Percentiles rank a stretch among this genome's conserved stretches.
Evolutionary conservation across 768 basidiomycete species (phyloP).

Genomic region (Phanerochaete carnosa): DNA sequence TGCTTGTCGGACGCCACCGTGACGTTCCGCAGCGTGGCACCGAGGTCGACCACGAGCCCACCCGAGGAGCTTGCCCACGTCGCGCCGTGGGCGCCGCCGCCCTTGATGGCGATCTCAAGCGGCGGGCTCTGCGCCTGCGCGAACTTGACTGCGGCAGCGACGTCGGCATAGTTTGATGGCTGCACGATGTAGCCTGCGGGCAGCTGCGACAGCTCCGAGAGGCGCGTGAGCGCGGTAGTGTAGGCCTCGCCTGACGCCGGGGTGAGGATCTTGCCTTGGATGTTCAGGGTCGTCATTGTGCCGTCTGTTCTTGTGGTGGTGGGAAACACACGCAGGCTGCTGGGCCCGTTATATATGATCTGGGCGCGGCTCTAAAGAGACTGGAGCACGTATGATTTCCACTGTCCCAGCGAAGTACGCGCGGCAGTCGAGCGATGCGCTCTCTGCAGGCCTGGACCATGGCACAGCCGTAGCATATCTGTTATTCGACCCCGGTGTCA

Average conservation of each 20-base stretch:
- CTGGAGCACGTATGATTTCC: neutral
- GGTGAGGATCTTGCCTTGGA: conserved; percentile 15
- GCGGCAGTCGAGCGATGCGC: neutral
- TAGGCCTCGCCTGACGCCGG: conserved; percentile 15
- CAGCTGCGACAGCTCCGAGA: conserved; percentile 16
- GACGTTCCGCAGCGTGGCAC: conserved; percentile 32
- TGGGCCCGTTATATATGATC: neutral
- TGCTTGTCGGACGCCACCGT: conserved; percentile 35
- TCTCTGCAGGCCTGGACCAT: neutral
- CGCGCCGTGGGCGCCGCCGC: conserved; percentile 45
- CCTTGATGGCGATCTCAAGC: conserved; percentile 36
- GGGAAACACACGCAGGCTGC: neutral
- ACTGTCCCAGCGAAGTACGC: neutral
- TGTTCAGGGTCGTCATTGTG: conserved; percentile 10
- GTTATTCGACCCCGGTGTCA: too few relatives aligned
- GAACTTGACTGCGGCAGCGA: conserved; percentile 13
- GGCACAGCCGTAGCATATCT: too few relatives aligned
- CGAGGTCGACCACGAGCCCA: conserved; percentile 52
- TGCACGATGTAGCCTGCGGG: conserved; percentile 16
- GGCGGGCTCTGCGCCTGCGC: conserved; percentile 14
- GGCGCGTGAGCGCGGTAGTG: conserved; percentile 15
- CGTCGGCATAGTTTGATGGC: conserved; percentile 14
- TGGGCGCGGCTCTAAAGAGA: neutral
- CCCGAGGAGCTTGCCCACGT: conserved; percentile 44
- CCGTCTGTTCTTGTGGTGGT: neutral